Evolutionary conservation across 345 rosid species (phyloP).

Genomic region (Moricandia moricandioides): DNA sequence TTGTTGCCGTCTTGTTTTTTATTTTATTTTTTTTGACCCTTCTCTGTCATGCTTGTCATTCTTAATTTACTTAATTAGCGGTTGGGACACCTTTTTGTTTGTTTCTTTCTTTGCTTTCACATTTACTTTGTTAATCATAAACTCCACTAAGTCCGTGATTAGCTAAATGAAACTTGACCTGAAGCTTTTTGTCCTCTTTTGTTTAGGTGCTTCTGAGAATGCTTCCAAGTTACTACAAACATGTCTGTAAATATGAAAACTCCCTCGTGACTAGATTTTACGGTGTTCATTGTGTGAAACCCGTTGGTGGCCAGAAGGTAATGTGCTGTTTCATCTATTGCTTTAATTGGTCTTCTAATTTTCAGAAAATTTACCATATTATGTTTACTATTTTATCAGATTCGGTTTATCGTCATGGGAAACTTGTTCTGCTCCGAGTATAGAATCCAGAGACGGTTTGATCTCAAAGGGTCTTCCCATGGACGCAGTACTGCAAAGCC

Average conservation of each 20-base stretch:
- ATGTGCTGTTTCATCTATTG: slow-evolving; percentile 15
- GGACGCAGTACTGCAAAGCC: slow-evolving; percentile 88
- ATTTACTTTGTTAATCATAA: slow-evolving; percentile 23
- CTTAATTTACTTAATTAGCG: slow-evolving; percentile 30
- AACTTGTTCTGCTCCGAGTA: slow-evolving; percentile 95
- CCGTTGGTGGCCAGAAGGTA: slow-evolving; percentile 90
- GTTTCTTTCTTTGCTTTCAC: slow-evolving; percentile 34
- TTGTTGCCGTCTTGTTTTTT: slow-evolving; percentile 7
- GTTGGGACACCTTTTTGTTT: slow-evolving; percentile 21
- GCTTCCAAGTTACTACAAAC: slow-evolving; percentile 86
- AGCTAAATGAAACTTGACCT: slow-evolving; percentile 30
- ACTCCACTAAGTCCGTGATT: slow-evolving; percentile 31
- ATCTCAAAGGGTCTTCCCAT: slow-evolving; percentile 94
- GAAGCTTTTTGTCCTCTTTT: slow-evolving; percentile 30
- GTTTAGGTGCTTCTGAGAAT: slow-evolving; percentile 84
- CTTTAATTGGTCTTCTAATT: background rate
- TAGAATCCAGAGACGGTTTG: slow-evolving; percentile 90
- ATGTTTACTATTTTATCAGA: slow-evolving; percentile 41
- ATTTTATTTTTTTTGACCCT: slow-evolving; percentile 8
- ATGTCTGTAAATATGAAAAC: slow-evolving; percentile 67
- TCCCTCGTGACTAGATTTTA: slow-evolving; percentile 90
- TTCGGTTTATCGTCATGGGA: slow-evolving; percentile 94
- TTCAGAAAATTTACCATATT: slow-evolving; percentile 6
- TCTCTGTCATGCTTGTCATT: slow-evolving; percentile 18
- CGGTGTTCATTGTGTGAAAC: slow-evolving; percentile 95